phyloP scores from a whole-genome alignment of 225 moss, liverwort and hornwort genomes.

The Climacium dendroides region DNA sequence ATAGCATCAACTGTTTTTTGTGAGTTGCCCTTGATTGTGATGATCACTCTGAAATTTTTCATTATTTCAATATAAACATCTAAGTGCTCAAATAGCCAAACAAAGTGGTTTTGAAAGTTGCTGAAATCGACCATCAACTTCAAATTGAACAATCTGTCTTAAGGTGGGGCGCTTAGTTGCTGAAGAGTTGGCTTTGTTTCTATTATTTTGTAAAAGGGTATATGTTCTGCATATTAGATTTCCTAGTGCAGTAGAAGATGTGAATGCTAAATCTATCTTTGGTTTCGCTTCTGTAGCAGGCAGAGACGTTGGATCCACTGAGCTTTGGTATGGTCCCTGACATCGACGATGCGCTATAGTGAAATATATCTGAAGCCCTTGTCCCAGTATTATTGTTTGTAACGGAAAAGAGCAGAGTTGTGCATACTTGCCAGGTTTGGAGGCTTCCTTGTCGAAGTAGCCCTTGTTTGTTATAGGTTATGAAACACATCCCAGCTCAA shows the following conservation, averaged over 20 bases:
- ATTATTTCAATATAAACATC: background rate
- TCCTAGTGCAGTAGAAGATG: background rate
- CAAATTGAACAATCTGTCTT: background rate
- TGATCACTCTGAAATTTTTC: background rate
- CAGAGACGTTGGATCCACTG: conserved; percentile 71
- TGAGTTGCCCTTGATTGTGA: background rate
- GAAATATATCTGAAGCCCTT: background rate
- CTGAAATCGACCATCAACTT: background rate
- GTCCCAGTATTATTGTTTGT: background rate
- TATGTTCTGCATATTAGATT: background rate
- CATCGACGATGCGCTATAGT: conserved; percentile 36
- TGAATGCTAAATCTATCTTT: background rate
- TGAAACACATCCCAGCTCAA: conserved; percentile 27
- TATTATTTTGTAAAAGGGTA: background rate
- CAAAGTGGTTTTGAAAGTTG: background rate
- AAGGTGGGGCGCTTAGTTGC: background rate
- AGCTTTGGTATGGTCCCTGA: conserved; percentile 70
- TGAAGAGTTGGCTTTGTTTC: background rate
- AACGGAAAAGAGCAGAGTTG: conserved; percentile 5
- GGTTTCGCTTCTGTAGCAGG: conserved; percentile 29
- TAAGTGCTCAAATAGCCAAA: background rate
- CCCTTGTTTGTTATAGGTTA: conserved; percentile 28
- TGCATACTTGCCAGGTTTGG: conserved; percentile 16
- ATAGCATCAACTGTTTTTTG: background rate
- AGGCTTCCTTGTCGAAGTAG: conserved; percentile 13